Percentiles rank a stretch among this genome's conserved stretches.
Evolutionary conservation across 2,329 filamentous ascomycete species (phyloP).

Genomic region (Aureobasidium sp.): DNA sequence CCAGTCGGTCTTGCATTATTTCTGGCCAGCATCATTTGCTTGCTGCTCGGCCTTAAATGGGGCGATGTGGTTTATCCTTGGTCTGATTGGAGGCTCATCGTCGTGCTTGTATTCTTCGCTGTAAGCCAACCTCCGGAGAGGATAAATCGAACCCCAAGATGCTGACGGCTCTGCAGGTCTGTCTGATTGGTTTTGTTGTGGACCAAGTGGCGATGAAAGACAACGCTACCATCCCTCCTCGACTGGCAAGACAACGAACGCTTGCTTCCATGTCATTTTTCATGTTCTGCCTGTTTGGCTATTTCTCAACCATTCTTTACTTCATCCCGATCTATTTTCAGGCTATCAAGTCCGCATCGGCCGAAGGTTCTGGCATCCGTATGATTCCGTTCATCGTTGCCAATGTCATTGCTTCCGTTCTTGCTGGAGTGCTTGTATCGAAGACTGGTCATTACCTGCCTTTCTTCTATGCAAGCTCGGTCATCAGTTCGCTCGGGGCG

Average conservation of each 20-base stretch:
- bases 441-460: conserved; percentile 21
- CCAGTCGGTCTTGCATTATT: too few relatives aligned
- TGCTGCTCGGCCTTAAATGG: conserved; percentile 40
- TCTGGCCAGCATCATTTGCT: conserved; percentile 28
- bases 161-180: background rate
- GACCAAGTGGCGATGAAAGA: too few relatives aligned
- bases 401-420: conserved; percentile 17
- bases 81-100: conserved; percentile 20
- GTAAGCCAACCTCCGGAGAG: too few relatives aligned
- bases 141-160: too few relatives aligned
- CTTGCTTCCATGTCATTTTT: background rate
- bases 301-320: conserved; percentile 24
- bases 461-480: conserved; percentile 17
- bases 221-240: too few relatives aligned
- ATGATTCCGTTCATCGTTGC: conserved; percentile 41
- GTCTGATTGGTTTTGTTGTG: background rate
- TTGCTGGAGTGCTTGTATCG: conserved; percentile 21
- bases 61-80: conserved; percentile 36
- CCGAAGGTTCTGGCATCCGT: conserved; percentile 35
- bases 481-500: conserved; percentile 21
- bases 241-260: too few relatives aligned
- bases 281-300: conserved; percentile 15
- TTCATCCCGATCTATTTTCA: conserved; percentile 29
- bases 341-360: conserved; percentile 22
- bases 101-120: background rate